A percentile compares a stretch with the other conserved stretches of the same genome.
Evolutionary conservation across 2,329 filamentous ascomycete genomes (phyloP).

Genomic region (Botrytis cinerea): DNA sequence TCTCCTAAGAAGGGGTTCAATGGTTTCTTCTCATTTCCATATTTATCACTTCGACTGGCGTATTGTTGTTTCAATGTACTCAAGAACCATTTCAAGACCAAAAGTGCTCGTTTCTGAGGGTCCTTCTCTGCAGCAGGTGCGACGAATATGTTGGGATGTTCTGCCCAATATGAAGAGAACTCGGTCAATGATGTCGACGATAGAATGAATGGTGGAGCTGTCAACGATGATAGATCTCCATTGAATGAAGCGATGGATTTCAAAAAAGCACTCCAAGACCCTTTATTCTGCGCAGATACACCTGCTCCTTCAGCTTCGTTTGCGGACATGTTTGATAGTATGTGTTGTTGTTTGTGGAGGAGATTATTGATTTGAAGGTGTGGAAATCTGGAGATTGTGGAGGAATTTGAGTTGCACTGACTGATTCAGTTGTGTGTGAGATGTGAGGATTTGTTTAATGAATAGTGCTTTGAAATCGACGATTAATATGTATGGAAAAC

Average conservation of each 20-base stretch:
- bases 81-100: constrained; percentile 96
- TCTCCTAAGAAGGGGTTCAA: constrained; percentile 95
- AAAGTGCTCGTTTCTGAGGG: constrained; percentile 76
- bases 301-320: constrained; percentile 40
- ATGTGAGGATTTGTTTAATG: neutral
- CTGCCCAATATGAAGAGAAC: constrained; percentile 81
- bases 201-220: constrained; percentile 80
- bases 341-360: neutral
- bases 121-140: constrained; percentile 80
- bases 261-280: constrained; percentile 41
- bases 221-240: constrained; percentile 77
- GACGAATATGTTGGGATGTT: constrained; percentile 75
- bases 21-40: constrained; percentile 94
- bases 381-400: constrained; percentile 13
- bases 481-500: neutral
- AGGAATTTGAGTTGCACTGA: neutral
- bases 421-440: neutral
- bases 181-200: constrained; percentile 77
- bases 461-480: neutral
- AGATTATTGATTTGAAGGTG: constrained; percentile 15
- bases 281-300: constrained; percentile 39
- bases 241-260: constrained; percentile 78
- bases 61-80: constrained; percentile 89
- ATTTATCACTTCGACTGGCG: constrained; percentile 71
- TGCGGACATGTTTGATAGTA: constrained; percentile 33